A percentile compares a stretch with the other conserved stretches of the same genome.
These are phyloP conservation scores for Ambrosiella beaveri DNA, from an alignment of 2,329 filamentous ascomycete species.

Conservation along the genomic window DNA sequence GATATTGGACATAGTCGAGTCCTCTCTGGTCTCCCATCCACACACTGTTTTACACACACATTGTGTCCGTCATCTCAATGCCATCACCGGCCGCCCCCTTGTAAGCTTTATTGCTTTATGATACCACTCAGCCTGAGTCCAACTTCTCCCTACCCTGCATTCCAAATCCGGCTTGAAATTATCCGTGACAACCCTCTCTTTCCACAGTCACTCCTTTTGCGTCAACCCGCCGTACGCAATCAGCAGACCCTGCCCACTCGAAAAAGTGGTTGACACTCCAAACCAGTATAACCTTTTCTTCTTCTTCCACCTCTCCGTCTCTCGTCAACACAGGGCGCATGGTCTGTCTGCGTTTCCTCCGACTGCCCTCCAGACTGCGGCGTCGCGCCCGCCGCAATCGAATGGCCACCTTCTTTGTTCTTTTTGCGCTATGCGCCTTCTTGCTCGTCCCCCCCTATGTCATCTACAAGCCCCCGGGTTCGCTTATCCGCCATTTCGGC, in stretches of 20 bases:
- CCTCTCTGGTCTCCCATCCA: neutral
- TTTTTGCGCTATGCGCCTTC: conserved; percentile 23
- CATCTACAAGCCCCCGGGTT: conserved; percentile 65
- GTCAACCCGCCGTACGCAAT: too few relatives aligned
- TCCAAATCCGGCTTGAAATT: neutral
- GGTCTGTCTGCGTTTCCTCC: conserved; percentile 31
- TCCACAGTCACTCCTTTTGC: too few relatives aligned
- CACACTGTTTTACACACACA: neutral
- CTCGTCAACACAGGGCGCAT: conserved; percentile 1
- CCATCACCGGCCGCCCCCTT: neutral
- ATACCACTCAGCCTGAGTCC: neutral
- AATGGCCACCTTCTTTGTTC: conserved; percentile 34
- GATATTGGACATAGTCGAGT: neutral
- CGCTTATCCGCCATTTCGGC: conserved; percentile 54
- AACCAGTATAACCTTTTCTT: neutral
- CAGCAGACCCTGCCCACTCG: too few relatives aligned
- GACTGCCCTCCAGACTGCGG: conserved; percentile 37
- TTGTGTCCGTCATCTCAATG: neutral
- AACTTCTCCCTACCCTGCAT: neutral
- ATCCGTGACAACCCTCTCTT: neutral
- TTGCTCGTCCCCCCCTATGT: conserved; percentile 38
- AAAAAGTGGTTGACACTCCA: too few relatives aligned
- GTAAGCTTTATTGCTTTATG: neutral
- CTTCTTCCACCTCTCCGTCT: neutral
- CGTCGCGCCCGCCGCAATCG: conserved; percentile 40